Conservation (phyloP, 1,139 yeast genomes). For the Hyphopichia fennica region DNA sequence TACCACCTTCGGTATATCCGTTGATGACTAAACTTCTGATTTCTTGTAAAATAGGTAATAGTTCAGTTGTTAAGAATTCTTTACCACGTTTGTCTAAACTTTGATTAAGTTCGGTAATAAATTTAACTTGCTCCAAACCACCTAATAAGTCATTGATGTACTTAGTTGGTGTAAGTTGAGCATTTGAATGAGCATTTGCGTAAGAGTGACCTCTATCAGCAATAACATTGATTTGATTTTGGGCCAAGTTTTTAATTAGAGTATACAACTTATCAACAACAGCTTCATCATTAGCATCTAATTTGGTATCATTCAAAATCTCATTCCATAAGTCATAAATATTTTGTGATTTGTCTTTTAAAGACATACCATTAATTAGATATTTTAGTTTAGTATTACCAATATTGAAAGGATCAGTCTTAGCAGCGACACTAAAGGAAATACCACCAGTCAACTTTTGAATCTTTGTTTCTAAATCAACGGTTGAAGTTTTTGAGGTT, state of each 20-base stretch:
- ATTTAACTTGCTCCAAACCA: constrained; percentile 77
- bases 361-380: constrained; percentile 66
- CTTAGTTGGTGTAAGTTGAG: constrained; percentile 62
- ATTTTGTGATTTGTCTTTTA: constrained; percentile 61
- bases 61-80: constrained; percentile 47
- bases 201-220: constrained; percentile 89
- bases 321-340: constrained; percentile 69
- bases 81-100: constrained; percentile 53
- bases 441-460: constrained; percentile 86
- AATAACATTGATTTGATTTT: constrained; percentile 73
- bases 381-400: constrained; percentile 45
- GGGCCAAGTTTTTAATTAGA: constrained; percentile 70
- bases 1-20: constrained; percentile 23
- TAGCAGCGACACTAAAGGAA: constrained; percentile 55
- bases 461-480: constrained; percentile 82
- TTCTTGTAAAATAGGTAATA: constrained; percentile 63
- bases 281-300: constrained; percentile 38
- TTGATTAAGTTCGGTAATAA: constrained; percentile 60
- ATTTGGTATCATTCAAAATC: constrained; percentile 67
- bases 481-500: constrained; percentile 66
- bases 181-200: constrained; percentile 69
- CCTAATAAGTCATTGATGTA: constrained; percentile 61
- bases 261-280: constrained; percentile 72
- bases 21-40: constrained; percentile 49
- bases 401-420: constrained; percentile 55